Evolutionary conservation across 2,329 filamentous ascomycete species (phyloP).

Genomic region (Colletotrichum truncatum): DNA sequence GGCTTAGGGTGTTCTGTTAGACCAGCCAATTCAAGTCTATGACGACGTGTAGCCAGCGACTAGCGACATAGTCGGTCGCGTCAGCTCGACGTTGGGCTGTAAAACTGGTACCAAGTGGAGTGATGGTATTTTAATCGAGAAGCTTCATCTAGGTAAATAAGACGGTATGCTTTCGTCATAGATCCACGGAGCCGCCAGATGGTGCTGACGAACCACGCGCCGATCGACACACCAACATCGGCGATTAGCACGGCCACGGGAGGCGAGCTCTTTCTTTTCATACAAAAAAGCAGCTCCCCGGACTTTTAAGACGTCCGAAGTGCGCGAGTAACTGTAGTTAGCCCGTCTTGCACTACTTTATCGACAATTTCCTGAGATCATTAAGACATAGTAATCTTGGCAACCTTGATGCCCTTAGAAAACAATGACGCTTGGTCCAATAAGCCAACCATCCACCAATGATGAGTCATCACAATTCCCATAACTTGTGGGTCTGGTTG

Average conservation of each 20-base stretch:
- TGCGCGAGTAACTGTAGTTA: constrained; percentile 1
- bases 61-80: constrained; percentile 2
- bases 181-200: constrained; percentile 13
- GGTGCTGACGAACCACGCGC: neutral
- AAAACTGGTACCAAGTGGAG: constrained; percentile 1
- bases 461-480: no score
- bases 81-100: constrained; percentile 10
- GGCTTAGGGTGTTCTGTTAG: neutral
- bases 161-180: constrained; percentile 26
- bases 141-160: constrained; percentile 7
- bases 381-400: constrained; percentile 12
- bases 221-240: neutral
- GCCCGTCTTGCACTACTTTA: neutral
- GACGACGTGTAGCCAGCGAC: constrained; percentile 9
- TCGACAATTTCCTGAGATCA: neutral
- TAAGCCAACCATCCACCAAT: no score
- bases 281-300: neutral
- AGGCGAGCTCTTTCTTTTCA: neutral
- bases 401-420: neutral
- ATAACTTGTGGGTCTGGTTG: no score
- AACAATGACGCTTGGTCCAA: neutral
- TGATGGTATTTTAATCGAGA: neutral
- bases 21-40: constrained; percentile 14
- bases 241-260: constrained; percentile 1
- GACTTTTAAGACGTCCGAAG: constrained; percentile 24